Base-by-base conservation (phyloP, 768 basidiomycete species). In the Tulasnella sp. region DNA sequence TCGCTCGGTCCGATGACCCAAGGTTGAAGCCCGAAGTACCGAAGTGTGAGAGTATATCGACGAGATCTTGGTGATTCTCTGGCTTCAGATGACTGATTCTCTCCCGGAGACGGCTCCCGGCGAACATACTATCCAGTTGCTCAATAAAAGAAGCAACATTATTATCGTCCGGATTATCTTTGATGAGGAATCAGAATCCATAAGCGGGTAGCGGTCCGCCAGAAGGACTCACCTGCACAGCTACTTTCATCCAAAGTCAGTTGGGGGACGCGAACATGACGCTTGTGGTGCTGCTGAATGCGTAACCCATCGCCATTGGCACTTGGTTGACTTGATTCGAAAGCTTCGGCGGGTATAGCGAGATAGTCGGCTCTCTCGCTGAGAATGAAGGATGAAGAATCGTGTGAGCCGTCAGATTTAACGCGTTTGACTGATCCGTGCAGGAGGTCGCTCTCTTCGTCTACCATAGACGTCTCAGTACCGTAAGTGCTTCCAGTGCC, bases 381-480 rank as follows among this genome's bases (percentile, higher is more conserved):
- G 38, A 56, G 54, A 4, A 56, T 30, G 27, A 56, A 56, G 8
- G 54, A 56, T 4, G 54, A 2, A n/a, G 54, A 56, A 45, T 56
- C 54, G 54, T 56, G 43, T 1, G 54, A 21, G 38, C 43, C 41
- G 23, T 34, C 26, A 10, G 54, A 56, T 29, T 23, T 56, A 41
- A 56, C 41, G 9, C 41, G 15, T 11, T 45, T 42, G 26, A 42
- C 19, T 21, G 38, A 29, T 10, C 54, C 54, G 13, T 15, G 23
- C 1, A 56, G 54, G 21, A 27, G 34, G 17, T 45, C 43, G 38
- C n/a, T 10, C 4, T 19, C 8, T 19, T 1, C 26, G 10, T 19
- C 19, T 23, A 42, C 21, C 38, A 23, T 27, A 3, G 11, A 19
- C 17, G 41, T 42, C 24, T 30, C 41, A 4, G 43, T 43, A 3